Conservation (phyloP, 1,284 basidiomycete genomes). For the Pascua sp. region DNA sequence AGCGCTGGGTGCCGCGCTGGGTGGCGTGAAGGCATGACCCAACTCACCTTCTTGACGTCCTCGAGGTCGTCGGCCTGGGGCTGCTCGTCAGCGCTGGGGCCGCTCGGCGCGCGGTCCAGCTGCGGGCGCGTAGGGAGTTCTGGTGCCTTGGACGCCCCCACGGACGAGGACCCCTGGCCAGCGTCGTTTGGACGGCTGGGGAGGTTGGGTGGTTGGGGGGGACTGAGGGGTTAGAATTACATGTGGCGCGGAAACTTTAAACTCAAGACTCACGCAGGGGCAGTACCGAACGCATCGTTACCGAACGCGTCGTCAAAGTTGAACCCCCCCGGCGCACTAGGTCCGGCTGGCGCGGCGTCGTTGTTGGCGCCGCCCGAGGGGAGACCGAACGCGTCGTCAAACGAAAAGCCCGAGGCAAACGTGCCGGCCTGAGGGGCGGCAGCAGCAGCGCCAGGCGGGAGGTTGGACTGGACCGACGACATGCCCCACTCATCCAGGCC, state of each 20-base stretch:
- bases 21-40: background rate
- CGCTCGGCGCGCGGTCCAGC: background rate
- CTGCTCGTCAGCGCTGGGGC: constrained; percentile 11
- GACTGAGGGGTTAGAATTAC: too few relatives aligned
- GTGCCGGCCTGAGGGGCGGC: background rate
- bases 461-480: constrained; percentile 3
- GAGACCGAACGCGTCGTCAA: constrained; percentile 1
- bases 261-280: too few relatives aligned
- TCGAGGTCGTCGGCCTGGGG: constrained; percentile 49
- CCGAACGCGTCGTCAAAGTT: background rate
- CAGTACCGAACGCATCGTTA: constrained; percentile 54
- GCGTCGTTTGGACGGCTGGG: background rate
- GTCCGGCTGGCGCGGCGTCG: too few relatives aligned
- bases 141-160: constrained; percentile 12
- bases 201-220: background rate
- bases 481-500: constrained; percentile 28
- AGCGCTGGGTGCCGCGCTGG: too few relatives aligned
- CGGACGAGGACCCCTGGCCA: background rate
- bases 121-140: constrained; percentile 35
- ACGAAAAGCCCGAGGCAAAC: background rate
- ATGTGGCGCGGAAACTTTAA: too few relatives aligned
- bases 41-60: constrained; percentile 48
- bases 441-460: constrained; percentile 14
- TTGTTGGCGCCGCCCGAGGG: too few relatives aligned
- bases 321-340: background rate